Conservation (phyloP, 306 rosid genomes). For the Cicer judaicum region DNA sequence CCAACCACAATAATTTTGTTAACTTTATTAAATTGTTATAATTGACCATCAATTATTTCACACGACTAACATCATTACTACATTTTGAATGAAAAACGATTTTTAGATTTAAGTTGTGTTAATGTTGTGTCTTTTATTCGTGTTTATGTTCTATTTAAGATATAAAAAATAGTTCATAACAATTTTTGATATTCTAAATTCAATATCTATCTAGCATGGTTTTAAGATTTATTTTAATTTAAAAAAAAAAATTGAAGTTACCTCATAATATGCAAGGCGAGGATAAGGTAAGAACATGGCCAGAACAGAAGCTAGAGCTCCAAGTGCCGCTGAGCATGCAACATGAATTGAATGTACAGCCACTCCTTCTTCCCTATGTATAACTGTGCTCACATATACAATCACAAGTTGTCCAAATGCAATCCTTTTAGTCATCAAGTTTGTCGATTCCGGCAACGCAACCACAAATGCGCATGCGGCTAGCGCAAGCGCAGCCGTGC, state of each 20-base stretch:
- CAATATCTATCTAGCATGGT: not conserved
- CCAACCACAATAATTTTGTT: not conserved
- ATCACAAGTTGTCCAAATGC: constrained; percentile 81
- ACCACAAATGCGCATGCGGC: constrained; percentile 53
- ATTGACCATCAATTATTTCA: not conserved
- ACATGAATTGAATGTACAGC: constrained; percentile 59
- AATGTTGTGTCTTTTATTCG: too few species aligned
- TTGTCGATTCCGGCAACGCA: constrained; percentile 65
- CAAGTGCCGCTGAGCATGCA: constrained; percentile 64
- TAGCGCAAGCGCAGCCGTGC: constrained; percentile 51
- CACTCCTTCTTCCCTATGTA: constrained; percentile 53
- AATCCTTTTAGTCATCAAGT: constrained; percentile 65
- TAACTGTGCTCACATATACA: constrained; percentile 65
- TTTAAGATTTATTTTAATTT: not conserved
- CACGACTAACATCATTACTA: too few species aligned
- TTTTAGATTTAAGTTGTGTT: too few species aligned
- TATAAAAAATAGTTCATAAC: not conserved
- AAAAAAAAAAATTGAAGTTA: constrained; percentile 21
- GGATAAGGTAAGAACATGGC: constrained; percentile 77
- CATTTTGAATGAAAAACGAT: too few species aligned
- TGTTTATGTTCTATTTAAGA: too few species aligned
- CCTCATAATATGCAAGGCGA: constrained; percentile 59
- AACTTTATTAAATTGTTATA: not conserved
- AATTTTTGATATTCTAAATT: not conserved
- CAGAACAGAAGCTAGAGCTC: constrained; percentile 72